Conservation (phyloP, 2,329 filamentous ascomycete genomes). For the Dryadomyces sulphureus region DNA sequence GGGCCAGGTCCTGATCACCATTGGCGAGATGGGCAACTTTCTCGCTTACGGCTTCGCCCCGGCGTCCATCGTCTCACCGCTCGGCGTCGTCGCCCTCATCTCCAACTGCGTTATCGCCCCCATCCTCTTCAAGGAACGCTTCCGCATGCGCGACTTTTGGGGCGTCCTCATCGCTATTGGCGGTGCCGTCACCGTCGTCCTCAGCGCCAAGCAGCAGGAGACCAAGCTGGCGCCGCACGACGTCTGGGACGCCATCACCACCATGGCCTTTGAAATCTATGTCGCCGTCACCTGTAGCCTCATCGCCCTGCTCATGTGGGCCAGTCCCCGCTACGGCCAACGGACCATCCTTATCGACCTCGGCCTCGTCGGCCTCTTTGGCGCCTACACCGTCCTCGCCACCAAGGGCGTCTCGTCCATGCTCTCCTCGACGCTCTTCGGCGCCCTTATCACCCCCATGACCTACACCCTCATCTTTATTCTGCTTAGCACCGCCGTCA, state of each 20-base stretch:
- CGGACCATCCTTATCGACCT: constrained; percentile 83
- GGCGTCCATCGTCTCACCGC: constrained; percentile 88
- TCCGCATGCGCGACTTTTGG: constrained; percentile 70
- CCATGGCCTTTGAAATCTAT: constrained; percentile 83
- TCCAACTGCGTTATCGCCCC: constrained; percentile 97
- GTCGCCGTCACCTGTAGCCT: constrained; percentile 59
- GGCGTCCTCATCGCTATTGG: constrained; percentile 77
- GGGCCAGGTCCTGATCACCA: constrained; percentile 79
- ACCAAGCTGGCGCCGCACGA: constrained; percentile 81
- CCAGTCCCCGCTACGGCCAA: constrained; percentile 71
- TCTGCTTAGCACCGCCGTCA: constrained; percentile 69
- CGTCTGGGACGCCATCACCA: constrained; percentile 78
- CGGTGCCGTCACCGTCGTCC: constrained; percentile 81
- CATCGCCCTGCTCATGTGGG: constrained; percentile 66
- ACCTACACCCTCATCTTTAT: constrained; percentile 76
- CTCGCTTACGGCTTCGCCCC: constrained; percentile 95
- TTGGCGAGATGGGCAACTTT: constrained; percentile 93
- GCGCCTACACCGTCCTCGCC: constrained; percentile 89
- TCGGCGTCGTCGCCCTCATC: constrained; percentile 91
- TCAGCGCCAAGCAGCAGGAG: constrained; percentile 81
- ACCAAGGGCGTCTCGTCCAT: constrained; percentile 95
- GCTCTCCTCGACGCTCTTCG: constrained; percentile 78
- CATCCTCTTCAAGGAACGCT: constrained; percentile 80
- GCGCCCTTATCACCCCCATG: constrained; percentile 79
- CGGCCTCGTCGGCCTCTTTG: constrained; percentile 84